These are phyloP conservation scores for Backusella westeae DNA, from an alignment of 192 early-diverging fungal genomes.

Conservation along the genomic window DNA sequence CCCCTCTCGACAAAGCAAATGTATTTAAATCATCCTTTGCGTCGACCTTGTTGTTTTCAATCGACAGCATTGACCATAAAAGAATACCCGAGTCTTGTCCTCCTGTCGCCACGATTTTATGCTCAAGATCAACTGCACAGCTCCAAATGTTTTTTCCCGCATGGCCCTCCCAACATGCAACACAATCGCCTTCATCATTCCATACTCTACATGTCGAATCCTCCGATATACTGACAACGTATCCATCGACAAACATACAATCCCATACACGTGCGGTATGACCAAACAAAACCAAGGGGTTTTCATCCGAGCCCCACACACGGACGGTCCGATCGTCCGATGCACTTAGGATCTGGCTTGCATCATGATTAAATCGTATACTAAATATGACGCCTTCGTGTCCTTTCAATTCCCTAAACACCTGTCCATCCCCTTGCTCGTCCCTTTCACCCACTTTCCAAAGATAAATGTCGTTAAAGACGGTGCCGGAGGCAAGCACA, in stretches of 20 bases:
- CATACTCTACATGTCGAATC: slow-evolving; percentile 83
- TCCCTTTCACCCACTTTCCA: slow-evolving; percentile 55
- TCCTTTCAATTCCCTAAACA: slow-evolving; percentile 49
- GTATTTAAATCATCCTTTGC: slow-evolving; percentile 32
- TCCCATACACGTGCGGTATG: slow-evolving; percentile 83
- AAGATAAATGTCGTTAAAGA: slow-evolving; percentile 78
- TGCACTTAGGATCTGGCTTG: slow-evolving; percentile 57
- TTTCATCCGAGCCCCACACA: slow-evolving; percentile 46
- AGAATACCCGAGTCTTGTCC: slow-evolving; percentile 81
- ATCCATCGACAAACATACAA: slow-evolving; percentile 55
- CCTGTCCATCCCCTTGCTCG: slow-evolving; percentile 39
- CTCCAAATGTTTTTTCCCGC: slow-evolving; percentile 82
- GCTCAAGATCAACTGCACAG: slow-evolving; percentile 56
- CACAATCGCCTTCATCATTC: slow-evolving; percentile 52
- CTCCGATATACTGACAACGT: slow-evolving; percentile 70
- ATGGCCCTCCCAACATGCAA: slow-evolving; percentile 80
- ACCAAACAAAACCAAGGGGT: slow-evolving; percentile 55
- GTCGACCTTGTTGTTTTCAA: slow-evolving; percentile 54
- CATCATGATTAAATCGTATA: slow-evolving; percentile 64
- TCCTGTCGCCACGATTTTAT: slow-evolving; percentile 63
- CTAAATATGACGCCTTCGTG: slow-evolving; percentile 80
- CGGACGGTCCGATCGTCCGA: slow-evolving; percentile 85
- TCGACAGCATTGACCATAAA: slow-evolving; percentile 62
- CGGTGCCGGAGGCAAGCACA: slow-evolving; percentile 72
- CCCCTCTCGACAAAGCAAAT: slow-evolving; percentile 20